Percentiles rank a stretch among this genome's conserved stretches.
phyloP scores from a whole-genome alignment of 805 yeast genomes.

The Ogataea nakhonphanomensis region DNA sequence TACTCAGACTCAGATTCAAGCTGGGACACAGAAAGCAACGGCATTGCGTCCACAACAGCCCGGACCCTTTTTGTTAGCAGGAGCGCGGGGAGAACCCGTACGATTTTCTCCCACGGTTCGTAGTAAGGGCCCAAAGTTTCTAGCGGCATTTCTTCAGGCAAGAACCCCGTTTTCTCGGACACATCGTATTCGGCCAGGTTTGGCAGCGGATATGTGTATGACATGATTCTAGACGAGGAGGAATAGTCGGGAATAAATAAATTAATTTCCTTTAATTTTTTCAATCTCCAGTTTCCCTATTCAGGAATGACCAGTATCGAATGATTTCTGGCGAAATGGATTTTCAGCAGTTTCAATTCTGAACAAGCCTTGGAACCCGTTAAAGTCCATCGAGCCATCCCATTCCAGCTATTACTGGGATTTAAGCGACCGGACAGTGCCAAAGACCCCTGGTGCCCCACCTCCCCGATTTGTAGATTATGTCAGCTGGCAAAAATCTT shows the following conservation, averaged over 20 bases:
- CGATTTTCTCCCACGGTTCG: constrained; percentile 75
- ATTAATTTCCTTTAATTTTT: constrained; percentile 5
- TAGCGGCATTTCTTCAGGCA: constrained; percentile 69
- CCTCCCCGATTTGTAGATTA: neutral
- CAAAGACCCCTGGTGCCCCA: neutral
- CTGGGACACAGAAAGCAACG: constrained; percentile 48
- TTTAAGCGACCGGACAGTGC: no score
- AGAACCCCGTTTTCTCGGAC: constrained; percentile 69
- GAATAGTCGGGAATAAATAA: neutral
- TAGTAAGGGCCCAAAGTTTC: constrained; percentile 55
- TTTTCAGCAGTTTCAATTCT: no score
- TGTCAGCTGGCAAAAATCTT: constrained; percentile 5
- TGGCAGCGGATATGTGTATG: constrained; percentile 40
- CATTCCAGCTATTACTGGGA: no score
- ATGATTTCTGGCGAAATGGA: no score
- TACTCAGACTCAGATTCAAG: constrained; percentile 47
- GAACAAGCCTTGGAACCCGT: no score
- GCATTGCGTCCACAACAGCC: constrained; percentile 56
- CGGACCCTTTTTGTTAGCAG: constrained; percentile 64
- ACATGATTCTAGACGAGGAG: constrained; percentile 11
- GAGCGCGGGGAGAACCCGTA: constrained; percentile 64
- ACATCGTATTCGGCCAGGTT: constrained; percentile 63
- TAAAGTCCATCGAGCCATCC: no score
- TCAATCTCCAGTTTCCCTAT: constrained; percentile 8
- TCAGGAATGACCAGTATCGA: neutral